A percentile compares a stretch with the other conserved stretches of the same genome.
phyloP scores from a whole-genome alignment of 148 eudicot genomes.

The Salicornia ramosissima region DNA sequence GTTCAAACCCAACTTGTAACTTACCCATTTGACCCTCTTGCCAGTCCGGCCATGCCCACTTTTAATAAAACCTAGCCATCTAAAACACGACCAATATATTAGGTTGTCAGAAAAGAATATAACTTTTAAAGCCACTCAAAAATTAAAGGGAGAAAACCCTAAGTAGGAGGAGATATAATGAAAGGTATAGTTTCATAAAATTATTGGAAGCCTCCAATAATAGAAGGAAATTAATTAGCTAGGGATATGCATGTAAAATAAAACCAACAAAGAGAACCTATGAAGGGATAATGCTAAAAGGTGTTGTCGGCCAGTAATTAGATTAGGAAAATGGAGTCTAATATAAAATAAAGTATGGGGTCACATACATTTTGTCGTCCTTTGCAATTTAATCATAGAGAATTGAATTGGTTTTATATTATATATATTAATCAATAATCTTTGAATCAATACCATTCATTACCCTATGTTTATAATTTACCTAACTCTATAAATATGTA shows the following conservation, averaged over 20 bases:
- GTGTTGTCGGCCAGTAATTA: slow-evolving; percentile 33
- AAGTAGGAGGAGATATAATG: background rate
- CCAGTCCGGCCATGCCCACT: too few species aligned
- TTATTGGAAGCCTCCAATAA: slow-evolving; percentile 20
- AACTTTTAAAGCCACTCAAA: background rate
- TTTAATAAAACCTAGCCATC: too few species aligned
- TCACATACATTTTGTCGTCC: slow-evolving; percentile 17
- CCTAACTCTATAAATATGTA: slow-evolving; percentile 15
- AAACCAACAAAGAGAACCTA: slow-evolving; percentile 25
- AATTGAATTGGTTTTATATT: too few species aligned
- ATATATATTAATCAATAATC: slow-evolving; percentile 9
- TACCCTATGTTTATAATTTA: slow-evolving; percentile 11
- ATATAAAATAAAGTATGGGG: slow-evolving; percentile 9
- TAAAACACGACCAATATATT: too few species aligned
- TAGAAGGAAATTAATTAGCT: background rate
- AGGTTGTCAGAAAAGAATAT: too few species aligned
- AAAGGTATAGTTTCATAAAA: slow-evolving; percentile 1
- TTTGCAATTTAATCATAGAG: slow-evolving; percentile 22
- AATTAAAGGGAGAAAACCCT: slow-evolving; percentile 9
- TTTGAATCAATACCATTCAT: slow-evolving; percentile 28
- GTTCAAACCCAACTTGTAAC: too few species aligned
- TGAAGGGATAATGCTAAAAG: slow-evolving; percentile 28
- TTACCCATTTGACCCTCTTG: too few species aligned
- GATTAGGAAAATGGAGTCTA: slow-evolving; percentile 14
- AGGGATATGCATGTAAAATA: slow-evolving; percentile 17